A percentile compares a stretch with the other conserved stretches of the same genome.
Evolutionary conservation across 441 rosid genomes (phyloP).

Genomic region (Euphorbia celastroides): DNA sequence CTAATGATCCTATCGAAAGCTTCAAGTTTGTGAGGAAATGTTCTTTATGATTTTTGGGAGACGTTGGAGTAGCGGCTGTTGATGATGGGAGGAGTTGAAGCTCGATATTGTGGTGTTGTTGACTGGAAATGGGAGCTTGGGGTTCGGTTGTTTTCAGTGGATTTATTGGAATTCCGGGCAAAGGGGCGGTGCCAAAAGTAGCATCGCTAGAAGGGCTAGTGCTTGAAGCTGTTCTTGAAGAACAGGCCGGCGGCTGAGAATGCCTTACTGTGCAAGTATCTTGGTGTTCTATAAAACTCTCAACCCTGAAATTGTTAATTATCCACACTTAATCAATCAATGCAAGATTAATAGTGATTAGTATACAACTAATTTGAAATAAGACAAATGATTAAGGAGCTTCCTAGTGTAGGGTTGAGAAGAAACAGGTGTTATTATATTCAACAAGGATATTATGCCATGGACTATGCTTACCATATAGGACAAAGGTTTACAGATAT

Average conservation of each 20-base stretch:
- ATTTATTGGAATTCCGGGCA: conserved; percentile 28
- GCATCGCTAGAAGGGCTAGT: conserved; percentile 77
- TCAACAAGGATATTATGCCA: conserved; percentile 21
- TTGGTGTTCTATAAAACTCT: conserved; percentile 98
- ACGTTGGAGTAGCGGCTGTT: conserved; percentile 4
- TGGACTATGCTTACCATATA: conserved; percentile 11
- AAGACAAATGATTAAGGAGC: conserved; percentile 8
- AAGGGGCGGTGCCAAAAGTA: conserved; percentile 41
- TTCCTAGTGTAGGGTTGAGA: conserved; percentile 31
- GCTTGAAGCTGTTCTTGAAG: conserved; percentile 79
- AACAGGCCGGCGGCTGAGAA: conserved; percentile 49
- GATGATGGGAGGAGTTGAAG: conserved; percentile 66
- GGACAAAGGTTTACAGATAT: neutral
- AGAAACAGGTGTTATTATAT: conserved; percentile 34
- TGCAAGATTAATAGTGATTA: neutral
- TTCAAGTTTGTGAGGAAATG: conserved; percentile 36
- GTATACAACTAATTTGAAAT: conserved; percentile 2
- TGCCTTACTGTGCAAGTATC: conserved; percentile 62
- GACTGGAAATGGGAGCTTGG: conserved; percentile 25
- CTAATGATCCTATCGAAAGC: conserved; percentile 47
- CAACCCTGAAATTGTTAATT: conserved; percentile 48
- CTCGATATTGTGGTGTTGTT: conserved; percentile 56
- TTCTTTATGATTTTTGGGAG: conserved; percentile 24
- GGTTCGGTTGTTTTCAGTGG: conserved; percentile 30
- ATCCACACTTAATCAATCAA: neutral